These are phyloP conservation scores for Persicaria maculosa DNA, from an alignment of 148 eudicot species.

Conservation along the genomic window DNA sequence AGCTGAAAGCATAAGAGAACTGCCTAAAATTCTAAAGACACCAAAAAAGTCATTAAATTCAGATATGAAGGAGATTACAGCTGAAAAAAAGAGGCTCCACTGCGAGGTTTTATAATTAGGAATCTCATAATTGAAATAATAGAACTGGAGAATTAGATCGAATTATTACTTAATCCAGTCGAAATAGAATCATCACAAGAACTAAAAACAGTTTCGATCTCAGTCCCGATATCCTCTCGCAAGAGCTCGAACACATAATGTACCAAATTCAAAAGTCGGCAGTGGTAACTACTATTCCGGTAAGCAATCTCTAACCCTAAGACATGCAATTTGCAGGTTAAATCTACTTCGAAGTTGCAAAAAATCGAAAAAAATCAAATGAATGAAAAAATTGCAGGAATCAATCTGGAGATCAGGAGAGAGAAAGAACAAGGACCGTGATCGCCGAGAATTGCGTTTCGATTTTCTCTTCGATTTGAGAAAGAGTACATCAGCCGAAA, in stretches of 20 bases:
- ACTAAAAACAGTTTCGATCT: not conserved
- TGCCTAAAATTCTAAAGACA: too few species aligned
- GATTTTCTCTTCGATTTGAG: constrained; percentile 17
- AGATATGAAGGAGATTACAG: too few species aligned
- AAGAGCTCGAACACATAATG: not conserved
- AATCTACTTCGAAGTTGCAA: too few species aligned
- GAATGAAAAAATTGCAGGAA: too few species aligned
- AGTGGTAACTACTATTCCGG: too few species aligned
- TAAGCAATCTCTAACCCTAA: too few species aligned
- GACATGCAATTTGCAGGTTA: too few species aligned
- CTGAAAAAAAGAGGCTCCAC: not conserved
- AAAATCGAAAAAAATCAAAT: too few species aligned
- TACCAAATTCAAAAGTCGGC: too few species aligned
- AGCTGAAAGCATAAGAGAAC: too few species aligned
- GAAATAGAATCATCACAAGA: not conserved
- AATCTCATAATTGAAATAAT: not conserved
- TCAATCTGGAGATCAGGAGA: not conserved
- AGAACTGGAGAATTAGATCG: not conserved
- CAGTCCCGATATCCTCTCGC: too few species aligned
- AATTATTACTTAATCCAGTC: not conserved
- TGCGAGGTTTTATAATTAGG: not conserved
- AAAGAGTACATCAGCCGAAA: constrained; percentile 32
- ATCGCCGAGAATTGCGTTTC: constrained; percentile 11
- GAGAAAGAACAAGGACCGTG: not conserved
- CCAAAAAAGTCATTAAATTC: too few species aligned